Base-by-base conservation (phyloP, 805 yeast genomes). In the Lipomyces oligophaga region DNA sequence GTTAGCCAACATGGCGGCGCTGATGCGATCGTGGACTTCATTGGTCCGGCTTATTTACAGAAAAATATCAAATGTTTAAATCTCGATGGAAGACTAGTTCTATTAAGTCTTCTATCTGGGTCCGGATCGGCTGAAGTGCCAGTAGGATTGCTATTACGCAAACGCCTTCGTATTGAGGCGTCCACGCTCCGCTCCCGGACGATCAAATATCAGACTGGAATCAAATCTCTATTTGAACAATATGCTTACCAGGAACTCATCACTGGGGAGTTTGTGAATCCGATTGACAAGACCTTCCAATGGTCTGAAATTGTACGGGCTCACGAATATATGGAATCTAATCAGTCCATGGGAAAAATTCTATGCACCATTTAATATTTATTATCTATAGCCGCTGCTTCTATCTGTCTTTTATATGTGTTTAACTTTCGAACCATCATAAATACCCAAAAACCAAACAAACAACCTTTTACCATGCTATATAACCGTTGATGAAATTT, bases 1-100 rank as follows among this genome's bases (percentile, higher is more conserved):
- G 28, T 47, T 19, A 41, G 43, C n/a, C 35, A 36, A 22, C 42
- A 47, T 4, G 43, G 31, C 16, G 42, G 42, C 8, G 27, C 15
- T 3, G 63, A 66, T 35, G 53, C 62, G 8, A 56, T 63, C 16
- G 51, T 67, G 10, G 69, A 65, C 34, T 58, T 66, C 5, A 66
- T 67, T 16, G 72, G 72, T n/a, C 55, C 54, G 27, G 43, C 49
- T 1, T 57, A 57, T 34, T 57, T 64, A 15, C 35, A 36, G 15
- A 28, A 49, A 16, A 49, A 60, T 41, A 45, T 66, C 4, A 56
- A 53, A 3, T 52, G 54, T 19, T 46, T 59, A 11, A 58, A 61
- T 3, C 45, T 46, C 3, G 65, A 61, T 15, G 68, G 65, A 15
- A 45, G 62, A 2, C 27, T 61, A 1, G 68, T 62, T 7, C 22